A percentile compares a stretch with the other conserved stretches of the same genome.
Evolutionary conservation across 345 rosid species (phyloP).

Genomic region (Rubroshorea leprosula): DNA sequence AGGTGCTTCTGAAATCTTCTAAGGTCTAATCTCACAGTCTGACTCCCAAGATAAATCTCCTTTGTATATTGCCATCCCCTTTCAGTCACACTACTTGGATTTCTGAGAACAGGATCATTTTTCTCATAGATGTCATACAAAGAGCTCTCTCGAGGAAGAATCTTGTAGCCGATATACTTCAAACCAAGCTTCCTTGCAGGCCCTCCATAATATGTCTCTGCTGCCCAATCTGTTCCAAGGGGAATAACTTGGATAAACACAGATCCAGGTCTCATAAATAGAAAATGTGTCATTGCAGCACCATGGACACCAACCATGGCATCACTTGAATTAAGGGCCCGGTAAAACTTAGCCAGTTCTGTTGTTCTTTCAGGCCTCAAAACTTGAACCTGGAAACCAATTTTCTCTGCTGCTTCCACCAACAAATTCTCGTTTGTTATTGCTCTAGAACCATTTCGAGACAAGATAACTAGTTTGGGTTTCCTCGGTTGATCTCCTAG

Average conservation of each 20-base stretch:
- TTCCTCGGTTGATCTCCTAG: slow-evolving; percentile 16
- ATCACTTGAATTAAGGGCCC: slow-evolving; percentile 48
- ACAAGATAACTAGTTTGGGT: slow-evolving; percentile 49
- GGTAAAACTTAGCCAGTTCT: slow-evolving; percentile 51
- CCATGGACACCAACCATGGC: slow-evolving; percentile 74
- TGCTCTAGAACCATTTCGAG: slow-evolving; percentile 48
- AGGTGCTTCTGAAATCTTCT: slow-evolving; percentile 41
- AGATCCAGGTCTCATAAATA: slow-evolving; percentile 55
- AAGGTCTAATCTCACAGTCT: slow-evolving; percentile 41
- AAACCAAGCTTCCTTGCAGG: slow-evolving; percentile 61
- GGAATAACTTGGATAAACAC: slow-evolving; percentile 67
- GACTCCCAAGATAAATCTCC: slow-evolving; percentile 51
- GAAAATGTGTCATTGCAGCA: slow-evolving; percentile 69
- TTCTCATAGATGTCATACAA: slow-evolving; percentile 41
- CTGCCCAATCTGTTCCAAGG: slow-evolving; percentile 69
- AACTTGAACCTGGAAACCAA: slow-evolving; percentile 50
- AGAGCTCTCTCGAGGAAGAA: slow-evolving; percentile 50
- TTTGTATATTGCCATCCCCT: slow-evolving; percentile 69
- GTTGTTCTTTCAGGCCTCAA: slow-evolving; percentile 39
- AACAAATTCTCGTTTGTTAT: slow-evolving; percentile 42
- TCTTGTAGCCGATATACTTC: slow-evolving; percentile 47
- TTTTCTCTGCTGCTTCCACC: slow-evolving; percentile 43
- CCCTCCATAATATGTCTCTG: slow-evolving; percentile 55
- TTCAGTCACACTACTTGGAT: slow-evolving; percentile 38
- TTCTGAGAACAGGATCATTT: slow-evolving; percentile 46